phyloP scores from a whole-genome alignment of 2,329 filamentous ascomycete species.

The Fusarium sp. region DNA sequence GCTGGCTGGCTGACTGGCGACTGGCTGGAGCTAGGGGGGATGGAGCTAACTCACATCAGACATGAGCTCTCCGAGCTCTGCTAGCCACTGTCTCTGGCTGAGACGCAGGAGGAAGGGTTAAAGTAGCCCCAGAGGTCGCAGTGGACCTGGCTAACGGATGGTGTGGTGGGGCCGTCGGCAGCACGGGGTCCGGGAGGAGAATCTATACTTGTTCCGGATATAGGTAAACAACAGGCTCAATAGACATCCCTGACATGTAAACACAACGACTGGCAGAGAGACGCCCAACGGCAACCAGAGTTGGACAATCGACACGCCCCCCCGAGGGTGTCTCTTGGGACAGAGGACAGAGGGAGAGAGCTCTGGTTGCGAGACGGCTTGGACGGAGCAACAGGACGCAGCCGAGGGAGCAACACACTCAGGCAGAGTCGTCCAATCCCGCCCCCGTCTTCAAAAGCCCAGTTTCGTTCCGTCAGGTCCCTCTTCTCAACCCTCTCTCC shows the following conservation, averaged over 20 bases:
- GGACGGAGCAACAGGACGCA: constrained; percentile 27
- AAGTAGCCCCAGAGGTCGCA: constrained; percentile 16
- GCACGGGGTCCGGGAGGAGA: constrained; percentile 11
- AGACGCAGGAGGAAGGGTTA: constrained; percentile 40
- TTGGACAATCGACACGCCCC: constrained; percentile 41
- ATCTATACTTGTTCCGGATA: constrained; percentile 29
- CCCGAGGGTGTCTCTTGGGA: constrained; percentile 12
- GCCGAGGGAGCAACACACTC: constrained; percentile 34
- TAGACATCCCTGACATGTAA: constrained; percentile 31
- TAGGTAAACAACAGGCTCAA: constrained; percentile 42
- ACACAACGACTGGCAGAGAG: constrained; percentile 39
- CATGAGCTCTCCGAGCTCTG: constrained; percentile 36
- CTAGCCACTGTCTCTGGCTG: constrained; percentile 32
- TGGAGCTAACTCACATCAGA: constrained; percentile 26
- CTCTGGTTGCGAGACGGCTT: constrained; percentile 10
- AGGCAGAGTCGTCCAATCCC: constrained; percentile 42
- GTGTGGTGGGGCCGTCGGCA: constrained; percentile 19
- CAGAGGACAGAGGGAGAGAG: background rate
- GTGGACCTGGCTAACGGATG: constrained; percentile 18
- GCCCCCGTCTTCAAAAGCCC: constrained; percentile 54
- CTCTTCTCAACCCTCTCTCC: constrained; percentile 48
- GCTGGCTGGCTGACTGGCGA: constrained; percentile 23
- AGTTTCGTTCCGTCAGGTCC: constrained; percentile 43
- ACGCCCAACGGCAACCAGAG: constrained; percentile 14
- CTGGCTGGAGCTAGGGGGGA: constrained; percentile 34